Base-by-base conservation (phyloP, 2,329 filamentous ascomycete species). In the Oidium heveae region DNA sequence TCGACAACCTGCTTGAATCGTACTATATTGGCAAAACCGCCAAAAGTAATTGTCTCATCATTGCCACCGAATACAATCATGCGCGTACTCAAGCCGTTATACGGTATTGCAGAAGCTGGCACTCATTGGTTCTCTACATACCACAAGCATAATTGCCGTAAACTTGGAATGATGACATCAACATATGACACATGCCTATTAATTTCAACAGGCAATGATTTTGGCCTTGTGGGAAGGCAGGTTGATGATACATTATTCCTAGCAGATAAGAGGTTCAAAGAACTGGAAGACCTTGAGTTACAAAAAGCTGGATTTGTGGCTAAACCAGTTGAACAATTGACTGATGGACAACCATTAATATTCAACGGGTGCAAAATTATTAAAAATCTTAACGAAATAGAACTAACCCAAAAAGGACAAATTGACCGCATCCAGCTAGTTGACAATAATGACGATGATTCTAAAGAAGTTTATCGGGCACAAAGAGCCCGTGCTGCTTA, bases 171-270 rank as follows among this genome's bases (percentile, higher is more conserved):
- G 53, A n/a, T 32, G 4, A 44, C 18, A 12, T 55, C 53, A 36
- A 55, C 53, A 15, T 55, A 18, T 46, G 53, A 55, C 32, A 41
- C 53, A 4, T 55, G 53, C 36, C 24, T 55, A 12, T 49, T 55
- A 5, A 47, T 18, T 22, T n/a, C 43, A 47, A 12, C 15, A n/a
- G 12, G 22, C 12, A 4, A 18, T n/a, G 8, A 47, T 13, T 18
- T 55, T 32, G 53, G n/a, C 10, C 18, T 55, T 8, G 28, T 55
- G 10, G 53, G 53, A 16, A 10, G 49, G 22, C 41, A 55, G 33
- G 50, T 44, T 15, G 53, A 55, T 32, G 53, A 50, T 41, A 55
- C 53, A 28, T 12, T 55, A 5, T 16, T 34, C 28, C 32, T 50
- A 37, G 28, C 24, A 28, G 24, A 34, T 16, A 37, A 10, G 16